These are phyloP conservation scores for Daldinia decipiens DNA, from an alignment of 495 filamentous ascomycete species.

Conservation along the genomic window DNA sequence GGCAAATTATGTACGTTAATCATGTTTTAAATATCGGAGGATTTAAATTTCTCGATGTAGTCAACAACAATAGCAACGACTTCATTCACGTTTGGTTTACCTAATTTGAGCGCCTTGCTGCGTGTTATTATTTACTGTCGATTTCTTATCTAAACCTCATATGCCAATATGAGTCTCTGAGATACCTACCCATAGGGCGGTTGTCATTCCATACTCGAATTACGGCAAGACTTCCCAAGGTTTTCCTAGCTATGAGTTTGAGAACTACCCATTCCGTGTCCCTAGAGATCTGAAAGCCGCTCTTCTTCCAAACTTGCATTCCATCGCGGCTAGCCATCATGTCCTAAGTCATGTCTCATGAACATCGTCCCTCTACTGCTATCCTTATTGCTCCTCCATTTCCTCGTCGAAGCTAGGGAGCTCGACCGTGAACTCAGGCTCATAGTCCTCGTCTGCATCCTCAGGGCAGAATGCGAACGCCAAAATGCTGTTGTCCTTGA, in stretches of 20 bases:
- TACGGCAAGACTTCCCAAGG: background rate
- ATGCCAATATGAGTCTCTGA: background rate
- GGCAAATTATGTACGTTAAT: too few relatives aligned
- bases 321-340: background rate
- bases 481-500: constrained; percentile 67
- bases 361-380: background rate
- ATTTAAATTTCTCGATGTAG: too few relatives aligned
- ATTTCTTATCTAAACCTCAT: background rate
- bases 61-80: background rate
- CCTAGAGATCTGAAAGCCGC: background rate
- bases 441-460: constrained; percentile 58
- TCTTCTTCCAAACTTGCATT: background rate
- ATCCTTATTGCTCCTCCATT: constrained; percentile 36
- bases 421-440: constrained; percentile 71
- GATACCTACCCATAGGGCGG: background rate
- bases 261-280: background rate
- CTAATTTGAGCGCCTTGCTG: background rate
- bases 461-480: constrained; percentile 73
- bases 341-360: constrained; percentile 18
- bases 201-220: background rate
- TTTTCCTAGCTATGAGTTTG: background rate
- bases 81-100: background rate
- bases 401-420: constrained; percentile 59
- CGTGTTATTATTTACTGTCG: background rate
- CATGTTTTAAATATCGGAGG: too few relatives aligned